A percentile compares a stretch with the other conserved stretches of the same genome.
phyloP scores from a whole-genome alignment of 2,329 filamentous ascomycete species.

The Trematosphaeria pertusa region DNA sequence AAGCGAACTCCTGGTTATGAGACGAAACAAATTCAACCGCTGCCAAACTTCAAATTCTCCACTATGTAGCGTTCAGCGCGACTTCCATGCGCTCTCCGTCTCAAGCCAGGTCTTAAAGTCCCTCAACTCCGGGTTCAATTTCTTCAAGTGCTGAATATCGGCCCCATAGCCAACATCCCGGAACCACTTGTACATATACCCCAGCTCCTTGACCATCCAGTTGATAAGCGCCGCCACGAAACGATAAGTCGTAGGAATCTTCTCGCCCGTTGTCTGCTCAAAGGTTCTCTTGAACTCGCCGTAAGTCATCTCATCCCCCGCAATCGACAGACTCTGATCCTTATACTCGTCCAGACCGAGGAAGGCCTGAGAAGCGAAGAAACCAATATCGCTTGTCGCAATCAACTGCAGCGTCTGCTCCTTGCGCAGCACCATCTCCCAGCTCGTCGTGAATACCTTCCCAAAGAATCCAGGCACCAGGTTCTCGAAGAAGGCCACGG shows the following conservation, averaged over 20 bases:
- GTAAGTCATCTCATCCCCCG: slow-evolving; percentile 57
- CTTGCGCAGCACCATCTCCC: slow-evolving; percentile 40
- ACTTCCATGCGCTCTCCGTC: slow-evolving; percentile 55
- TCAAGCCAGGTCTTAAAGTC: slow-evolving; percentile 55
- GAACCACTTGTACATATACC: slow-evolving; percentile 58
- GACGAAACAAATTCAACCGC: too few species aligned
- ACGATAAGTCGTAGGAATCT: slow-evolving; percentile 50
- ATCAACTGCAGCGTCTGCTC: slow-evolving; percentile 44
- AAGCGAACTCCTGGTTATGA: too few species aligned
- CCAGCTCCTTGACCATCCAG: slow-evolving; percentile 46
- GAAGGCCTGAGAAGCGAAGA: slow-evolving; percentile 57
- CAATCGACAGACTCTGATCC: slow-evolving; percentile 52
- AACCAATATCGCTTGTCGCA: slow-evolving; percentile 55
- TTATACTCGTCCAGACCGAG: slow-evolving; percentile 48
- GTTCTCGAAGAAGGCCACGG: slow-evolving; percentile 68
- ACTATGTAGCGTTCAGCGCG: too few species aligned
- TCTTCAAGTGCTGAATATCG: slow-evolving; percentile 50
- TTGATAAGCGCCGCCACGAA: slow-evolving; percentile 42
- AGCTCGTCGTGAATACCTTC: slow-evolving; percentile 52
- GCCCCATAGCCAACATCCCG: slow-evolving; percentile 50
- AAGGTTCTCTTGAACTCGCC: slow-evolving; percentile 51
- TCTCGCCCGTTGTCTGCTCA: slow-evolving; percentile 50
- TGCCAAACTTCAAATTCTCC: too few species aligned
- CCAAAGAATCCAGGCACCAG: slow-evolving; percentile 53
- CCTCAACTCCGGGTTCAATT: slow-evolving; percentile 52